These are phyloP conservation scores for Globisporangium paddicum DNA, from an alignment of 352 stramenopile genomes.

Conservation along the genomic window DNA sequence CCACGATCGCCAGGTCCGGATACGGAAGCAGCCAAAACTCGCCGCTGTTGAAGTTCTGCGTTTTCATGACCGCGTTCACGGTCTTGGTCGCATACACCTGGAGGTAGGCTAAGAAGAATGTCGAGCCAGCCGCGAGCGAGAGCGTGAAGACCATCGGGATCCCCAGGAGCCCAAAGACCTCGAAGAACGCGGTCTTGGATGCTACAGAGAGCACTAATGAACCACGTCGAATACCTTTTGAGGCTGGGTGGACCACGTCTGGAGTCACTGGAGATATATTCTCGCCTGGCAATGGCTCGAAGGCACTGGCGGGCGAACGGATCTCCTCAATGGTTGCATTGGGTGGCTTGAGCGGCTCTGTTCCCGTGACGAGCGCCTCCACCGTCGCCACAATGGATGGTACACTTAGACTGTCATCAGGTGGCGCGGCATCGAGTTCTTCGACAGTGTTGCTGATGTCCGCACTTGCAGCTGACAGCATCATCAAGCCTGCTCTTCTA, in stretches of 20 bases:
- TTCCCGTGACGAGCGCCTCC: background rate
- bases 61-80: conserved; percentile 38
- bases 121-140: conserved; percentile 26
- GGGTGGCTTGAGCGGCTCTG: too few relatives aligned
- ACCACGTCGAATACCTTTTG: background rate
- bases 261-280: background rate
- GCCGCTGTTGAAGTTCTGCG: conserved; percentile 31
- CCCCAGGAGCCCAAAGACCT: conserved; percentile 32
- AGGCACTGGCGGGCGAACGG: background rate
- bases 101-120: conserved; percentile 28
- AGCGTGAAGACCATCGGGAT: conserved; percentile 40
- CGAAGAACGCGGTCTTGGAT: conserved; percentile 14
- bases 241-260: background rate
- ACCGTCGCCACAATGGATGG: background rate
- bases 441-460: background rate
- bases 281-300: background rate
- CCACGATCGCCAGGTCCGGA: conserved; percentile 15
- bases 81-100: conserved; percentile 33
- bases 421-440: background rate
- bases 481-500: background rate
- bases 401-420: background rate
- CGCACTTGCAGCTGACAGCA: background rate
- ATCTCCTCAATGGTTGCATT: background rate
- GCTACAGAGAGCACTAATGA: background rate
- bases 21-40: conserved; percentile 43